Evolutionary conservation across 345 rosid genomes (phyloP), one percentile per base, ranked within the genome.

Genomic region (Aquilaria sinensis): DNA sequence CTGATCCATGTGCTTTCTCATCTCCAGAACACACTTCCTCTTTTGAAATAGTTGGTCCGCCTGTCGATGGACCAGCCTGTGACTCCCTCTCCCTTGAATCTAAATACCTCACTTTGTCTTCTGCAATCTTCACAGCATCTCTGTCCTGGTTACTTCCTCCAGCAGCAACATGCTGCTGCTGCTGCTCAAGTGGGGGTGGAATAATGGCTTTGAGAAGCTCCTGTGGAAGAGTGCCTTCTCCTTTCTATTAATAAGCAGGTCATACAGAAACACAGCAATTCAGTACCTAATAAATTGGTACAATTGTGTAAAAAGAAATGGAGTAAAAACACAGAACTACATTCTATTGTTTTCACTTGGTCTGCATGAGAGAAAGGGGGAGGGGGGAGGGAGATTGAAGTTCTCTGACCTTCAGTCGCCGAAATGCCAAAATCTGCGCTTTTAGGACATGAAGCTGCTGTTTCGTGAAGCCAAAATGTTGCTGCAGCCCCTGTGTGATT

Each of bases 381-480:
- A 48, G 9, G 51, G 43, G 48, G 46, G 64, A 13, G 47, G 64
- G 58, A 63, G 52, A 67, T 57, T 60, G 60, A 56, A 23, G 68
- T 50, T 60, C 51, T 34, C 63, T 68, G 62, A 91, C 99, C 96
- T 95, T 95, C 64, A 95, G 72, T 70, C 99, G 85, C 72, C 97
- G 81, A 70, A 95, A 95, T 64, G 96, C 99, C 62, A 95, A 80
- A 69, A 91, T 95, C 75, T 95, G 99, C 32, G 97, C 99, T 78
- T 95, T 95, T 52, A 91, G 96, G 68, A 91, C 99, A 78, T 95
- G 94, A 64, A 91, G 80, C 69, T 95, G 99, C 66, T 88, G 93
- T 79, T 85, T 95, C 12, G 99, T 89, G 79, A 91, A 95, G 64
- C 86, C 96, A 66, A 58, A 13, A 56, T 68, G 82, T 75, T 78